Base-by-base conservation (phyloP, 1,139 yeast genomes). In the Candida sanyaensis region DNA sequence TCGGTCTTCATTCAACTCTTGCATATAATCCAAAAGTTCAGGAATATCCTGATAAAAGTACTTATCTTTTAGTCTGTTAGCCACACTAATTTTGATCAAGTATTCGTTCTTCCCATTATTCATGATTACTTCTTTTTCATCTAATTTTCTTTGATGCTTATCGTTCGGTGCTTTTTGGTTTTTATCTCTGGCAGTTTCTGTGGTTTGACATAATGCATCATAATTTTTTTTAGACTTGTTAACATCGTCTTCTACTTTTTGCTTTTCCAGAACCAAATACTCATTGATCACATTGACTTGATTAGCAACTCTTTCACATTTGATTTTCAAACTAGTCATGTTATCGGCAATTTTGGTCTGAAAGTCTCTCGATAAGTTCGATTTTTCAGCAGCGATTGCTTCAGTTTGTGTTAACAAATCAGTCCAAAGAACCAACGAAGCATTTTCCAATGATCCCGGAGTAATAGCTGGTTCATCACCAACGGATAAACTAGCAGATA, bases 31-130 rank as follows among this genome's bases (percentile, higher is more conserved):
- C 55, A 93, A 74, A 36, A 90, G 68, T 66, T 92, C 97, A 0
- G 99, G 99, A 21, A 91, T 71, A 65, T 95, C 99, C 67, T 93
- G 98, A 62, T 88, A 92, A 65, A 77, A 92, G 68, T 86, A 91
- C 66, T 93, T 93, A 66, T 92, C 97, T 68, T 93, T 95, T 53
- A 92, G 72, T 53, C 98, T 78, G 67, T 95, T 95, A 45, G 96
- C 95, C 37, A 89, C 81, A 59, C 84, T 88, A 60, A 95, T 84
- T 58, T 83, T 82, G 52, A 95, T 80, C 56, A 95, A 69, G 65
- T 95, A 95, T 37, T 79, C 79, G 68, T 93, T 93, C 66, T 93
- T 93, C 28, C 87, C 84, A 48, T 80, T 79, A 64, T 91, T 88
- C 99, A 95, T 95, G 29, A 86, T 93, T 7, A 73, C 68, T 60